These are phyloP conservation scores for Musa beccarii DNA, from an alignment of 176 grass and related monocot genomes.

Conservation along the genomic window DNA sequence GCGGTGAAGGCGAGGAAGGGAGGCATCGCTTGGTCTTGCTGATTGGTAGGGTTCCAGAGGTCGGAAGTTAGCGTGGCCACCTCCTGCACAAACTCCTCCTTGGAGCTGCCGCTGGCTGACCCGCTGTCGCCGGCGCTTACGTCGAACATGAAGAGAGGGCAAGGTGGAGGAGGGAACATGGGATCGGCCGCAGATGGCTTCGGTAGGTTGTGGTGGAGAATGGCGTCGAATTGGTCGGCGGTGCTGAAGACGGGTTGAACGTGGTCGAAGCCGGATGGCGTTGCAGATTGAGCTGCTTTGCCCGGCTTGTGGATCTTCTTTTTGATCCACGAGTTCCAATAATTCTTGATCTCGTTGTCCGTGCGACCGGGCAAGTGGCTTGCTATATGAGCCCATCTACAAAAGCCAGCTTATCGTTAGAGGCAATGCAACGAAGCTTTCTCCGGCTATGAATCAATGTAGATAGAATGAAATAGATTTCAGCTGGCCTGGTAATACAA, in stretches of 20 bases:
- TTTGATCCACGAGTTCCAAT: slow-evolving; percentile 99
- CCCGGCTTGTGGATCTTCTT: slow-evolving; percentile 74
- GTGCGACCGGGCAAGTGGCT: slow-evolving; percentile 91
- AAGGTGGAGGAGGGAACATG: slow-evolving; percentile 29
- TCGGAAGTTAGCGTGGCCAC: slow-evolving; percentile 5
- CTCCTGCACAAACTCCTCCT: slow-evolving; percentile 12
- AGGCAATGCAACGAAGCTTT: neutral
- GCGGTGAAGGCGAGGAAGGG: slow-evolving; percentile 43
- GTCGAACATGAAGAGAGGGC: slow-evolving; percentile 80
- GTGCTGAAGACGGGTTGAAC: slow-evolving; percentile 25
- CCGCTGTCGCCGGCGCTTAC: slow-evolving; percentile 2
- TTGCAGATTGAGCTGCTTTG: neutral
- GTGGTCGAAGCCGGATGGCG: neutral
- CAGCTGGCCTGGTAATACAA: neutral
- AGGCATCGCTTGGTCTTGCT: slow-evolving; percentile 11
- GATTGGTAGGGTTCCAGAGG: slow-evolving; percentile 7
- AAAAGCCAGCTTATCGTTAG: neutral
- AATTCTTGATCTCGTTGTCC: slow-evolving; percentile 99
- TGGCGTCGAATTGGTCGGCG: slow-evolving; percentile 38
- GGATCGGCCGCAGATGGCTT: slow-evolving; percentile 17
- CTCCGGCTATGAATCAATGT: too few relatives aligned
- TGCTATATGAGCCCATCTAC: slow-evolving; percentile 97
- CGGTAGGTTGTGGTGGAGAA: slow-evolving; percentile 48
- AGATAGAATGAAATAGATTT: neutral
- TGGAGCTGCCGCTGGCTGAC: slow-evolving; percentile 24